Evolutionary conservation across 1,284 basidiomycete genomes (phyloP).

Genomic region (Melampsora americana): DNA sequence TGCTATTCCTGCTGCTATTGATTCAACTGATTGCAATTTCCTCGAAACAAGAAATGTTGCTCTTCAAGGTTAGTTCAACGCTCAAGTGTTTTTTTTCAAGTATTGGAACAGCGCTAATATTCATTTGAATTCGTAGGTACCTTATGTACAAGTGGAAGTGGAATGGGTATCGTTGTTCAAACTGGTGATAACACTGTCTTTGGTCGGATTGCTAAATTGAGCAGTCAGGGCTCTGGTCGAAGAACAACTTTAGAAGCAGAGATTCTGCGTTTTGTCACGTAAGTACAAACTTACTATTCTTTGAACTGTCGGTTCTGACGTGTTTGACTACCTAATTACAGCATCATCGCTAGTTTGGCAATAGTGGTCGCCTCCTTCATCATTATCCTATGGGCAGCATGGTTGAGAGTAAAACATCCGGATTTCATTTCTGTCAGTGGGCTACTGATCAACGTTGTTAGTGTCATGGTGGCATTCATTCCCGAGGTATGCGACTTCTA

Average conservation of each 20-base stretch:
- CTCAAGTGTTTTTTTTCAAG: slow-evolving; percentile 47
- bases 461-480: slow-evolving; percentile 51
- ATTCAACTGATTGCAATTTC: slow-evolving; percentile 61
- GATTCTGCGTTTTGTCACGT: slow-evolving; percentile 57
- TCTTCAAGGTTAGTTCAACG: slow-evolving; percentile 47
- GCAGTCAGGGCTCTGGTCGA: slow-evolving; percentile 58
- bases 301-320: slow-evolving; percentile 47
- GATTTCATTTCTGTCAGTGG: slow-evolving; percentile 46
- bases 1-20: slow-evolving; percentile 60
- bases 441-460: slow-evolving; percentile 40
- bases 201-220: slow-evolving; percentile 64
- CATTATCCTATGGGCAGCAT: slow-evolving; percentile 52
- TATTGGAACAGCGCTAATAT: slow-evolving; percentile 63
- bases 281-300: background rate
- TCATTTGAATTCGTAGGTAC: slow-evolving; percentile 60
- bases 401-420: slow-evolving; percentile 48
- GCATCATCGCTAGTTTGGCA: slow-evolving; percentile 49
- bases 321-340: slow-evolving; percentile 44
- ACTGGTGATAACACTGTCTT: slow-evolving; percentile 63
- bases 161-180: slow-evolving; percentile 62
- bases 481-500: slow-evolving; percentile 43
- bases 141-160: slow-evolving; percentile 63
- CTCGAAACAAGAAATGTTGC: slow-evolving; percentile 55
- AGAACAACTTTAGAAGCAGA: slow-evolving; percentile 56
- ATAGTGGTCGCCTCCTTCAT: slow-evolving; percentile 47